These are phyloP conservation scores for Tricholoma bakamatsutake DNA, from an alignment of 768 basidiomycete genomes.

Conservation along the genomic window DNA sequence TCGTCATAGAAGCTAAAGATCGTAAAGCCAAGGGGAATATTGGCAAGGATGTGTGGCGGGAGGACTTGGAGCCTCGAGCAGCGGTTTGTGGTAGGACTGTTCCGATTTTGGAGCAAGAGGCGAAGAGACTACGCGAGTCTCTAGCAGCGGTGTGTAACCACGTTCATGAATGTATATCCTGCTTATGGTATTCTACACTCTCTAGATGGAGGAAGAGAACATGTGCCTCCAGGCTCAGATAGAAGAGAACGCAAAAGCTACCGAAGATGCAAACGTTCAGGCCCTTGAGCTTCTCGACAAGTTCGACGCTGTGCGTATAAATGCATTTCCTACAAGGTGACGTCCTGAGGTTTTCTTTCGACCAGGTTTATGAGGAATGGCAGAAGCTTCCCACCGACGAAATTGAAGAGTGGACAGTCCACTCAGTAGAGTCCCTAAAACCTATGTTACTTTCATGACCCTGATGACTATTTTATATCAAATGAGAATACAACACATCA, in stretches of 20 bases:
- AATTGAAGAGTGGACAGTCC: slow-evolving; percentile 51
- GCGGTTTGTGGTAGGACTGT: slow-evolving; percentile 60
- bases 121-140: slow-evolving; percentile 30
- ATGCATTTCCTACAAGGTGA: neutral
- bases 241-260: slow-evolving; percentile 40
- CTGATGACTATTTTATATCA: neutral
- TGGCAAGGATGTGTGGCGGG: slow-evolving; percentile 58
- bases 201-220: slow-evolving; percentile 60
- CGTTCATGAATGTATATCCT: neutral
- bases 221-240: slow-evolving; percentile 38
- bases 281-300: slow-evolving; percentile 42
- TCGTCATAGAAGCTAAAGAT: slow-evolving; percentile 63
- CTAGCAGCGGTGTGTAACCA: slow-evolving; percentile 31
- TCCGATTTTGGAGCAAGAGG: slow-evolving; percentile 47
- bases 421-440: slow-evolving; percentile 36
- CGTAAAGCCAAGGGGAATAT: slow-evolving; percentile 42
- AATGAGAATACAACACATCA: too few species aligned
- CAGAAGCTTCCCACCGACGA: slow-evolving; percentile 54
- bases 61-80: slow-evolving; percentile 54
- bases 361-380: slow-evolving; percentile 47
- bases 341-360: slow-evolving; percentile 5
- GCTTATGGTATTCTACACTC: neutral
- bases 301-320: slow-evolving; percentile 42
- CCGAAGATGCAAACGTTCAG: slow-evolving; percentile 40
- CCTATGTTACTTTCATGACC: slow-evolving; percentile 23